Base-by-base conservation (phyloP, 495 filamentous ascomycete genomes). In the Penicillium soppii region DNA sequence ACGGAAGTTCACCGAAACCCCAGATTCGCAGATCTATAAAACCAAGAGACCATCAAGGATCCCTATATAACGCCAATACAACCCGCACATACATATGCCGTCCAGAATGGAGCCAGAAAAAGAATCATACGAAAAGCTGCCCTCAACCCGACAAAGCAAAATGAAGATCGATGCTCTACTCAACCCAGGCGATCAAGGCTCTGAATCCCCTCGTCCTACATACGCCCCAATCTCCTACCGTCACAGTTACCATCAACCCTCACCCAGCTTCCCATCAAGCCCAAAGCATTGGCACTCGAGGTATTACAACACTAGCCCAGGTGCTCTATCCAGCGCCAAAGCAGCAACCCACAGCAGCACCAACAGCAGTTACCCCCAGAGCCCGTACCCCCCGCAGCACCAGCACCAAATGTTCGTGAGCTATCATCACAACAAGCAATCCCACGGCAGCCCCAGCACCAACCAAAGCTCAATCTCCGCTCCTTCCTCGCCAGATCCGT, bases 141-240 rank as follows among this genome's bases (percentile, higher is more conserved):
- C 56, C 16, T 52, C 65, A 26, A 45, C 56, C 35, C 65, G 66
- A 7, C 65, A 65, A 57, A 68, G 66, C 47, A 62, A 61, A 38
- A 74, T 74, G 68, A 70, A 68, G 29, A 74, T 74, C 47, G 69
- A 72, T 48, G 59, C 68, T 7, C 50, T 74, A 15, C 51, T 74
- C 7, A 74, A 74, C 29, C 69, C 49, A 4, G 51, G 52, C 12
- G 52, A 45, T 23, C 41, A 42, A 23, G 57, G 60, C 20, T 48
- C 50, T 10, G 50, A 43, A 15, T 61, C 63, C 2, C 67, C 63
- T 32, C 65, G 62, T 40, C 57, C 66, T 8, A 47, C 58, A n/a
- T 55, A 54, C 37, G 47, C 57, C 36, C 46, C 58, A 38, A 43
- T 56, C 16, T 37, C 52, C 30, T 48, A 57, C 43, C 19, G 40